Evolutionary conservation across 805 yeast genomes (phyloP).

Genomic region (Jamesozyma spencerorum): DNA sequence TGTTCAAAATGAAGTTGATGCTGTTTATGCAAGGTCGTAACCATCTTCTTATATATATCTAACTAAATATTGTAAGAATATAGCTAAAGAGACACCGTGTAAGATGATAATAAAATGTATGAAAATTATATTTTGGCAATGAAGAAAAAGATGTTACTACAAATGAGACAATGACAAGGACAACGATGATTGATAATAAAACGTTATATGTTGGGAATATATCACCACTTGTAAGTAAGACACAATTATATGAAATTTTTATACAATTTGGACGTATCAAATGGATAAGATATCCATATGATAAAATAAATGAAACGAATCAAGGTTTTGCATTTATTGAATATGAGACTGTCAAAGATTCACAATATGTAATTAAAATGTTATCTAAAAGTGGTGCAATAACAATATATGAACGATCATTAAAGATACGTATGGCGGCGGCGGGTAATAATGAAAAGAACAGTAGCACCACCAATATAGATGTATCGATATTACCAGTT

Average conservation of each 20-base stretch:
- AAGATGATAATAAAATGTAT: too few relatives aligned
- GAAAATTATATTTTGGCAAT: too few relatives aligned
- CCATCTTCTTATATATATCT: neutral
- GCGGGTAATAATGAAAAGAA: slow-evolving; percentile 23
- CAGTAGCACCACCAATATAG: slow-evolving; percentile 12
- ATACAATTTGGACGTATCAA: slow-evolving; percentile 76
- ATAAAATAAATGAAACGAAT: slow-evolving; percentile 56
- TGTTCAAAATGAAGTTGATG: slow-evolving; percentile 58
- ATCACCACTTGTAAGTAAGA: slow-evolving; percentile 65
- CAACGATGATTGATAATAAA: neutral
- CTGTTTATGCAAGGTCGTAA: slow-evolving; percentile 36
- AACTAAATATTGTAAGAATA: too few relatives aligned
- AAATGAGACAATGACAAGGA: neutral
- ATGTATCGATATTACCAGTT: slow-evolving; percentile 36
- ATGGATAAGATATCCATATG: slow-evolving; percentile 68
- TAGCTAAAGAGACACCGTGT: too few relatives aligned
- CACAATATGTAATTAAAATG: slow-evolving; percentile 56
- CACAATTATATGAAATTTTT: slow-evolving; percentile 68
- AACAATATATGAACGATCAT: slow-evolving; percentile 48
- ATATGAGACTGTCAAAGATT: slow-evolving; percentile 49
- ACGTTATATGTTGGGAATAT: slow-evolving; percentile 77
- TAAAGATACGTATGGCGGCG: slow-evolving; percentile 36
- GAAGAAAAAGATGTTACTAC: too few relatives aligned
- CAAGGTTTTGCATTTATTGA: slow-evolving; percentile 90
- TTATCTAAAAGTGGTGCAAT: slow-evolving; percentile 38